Base-by-base conservation (phyloP, 768 basidiomycete species). In the Lactarius hengduanensis region DNA sequence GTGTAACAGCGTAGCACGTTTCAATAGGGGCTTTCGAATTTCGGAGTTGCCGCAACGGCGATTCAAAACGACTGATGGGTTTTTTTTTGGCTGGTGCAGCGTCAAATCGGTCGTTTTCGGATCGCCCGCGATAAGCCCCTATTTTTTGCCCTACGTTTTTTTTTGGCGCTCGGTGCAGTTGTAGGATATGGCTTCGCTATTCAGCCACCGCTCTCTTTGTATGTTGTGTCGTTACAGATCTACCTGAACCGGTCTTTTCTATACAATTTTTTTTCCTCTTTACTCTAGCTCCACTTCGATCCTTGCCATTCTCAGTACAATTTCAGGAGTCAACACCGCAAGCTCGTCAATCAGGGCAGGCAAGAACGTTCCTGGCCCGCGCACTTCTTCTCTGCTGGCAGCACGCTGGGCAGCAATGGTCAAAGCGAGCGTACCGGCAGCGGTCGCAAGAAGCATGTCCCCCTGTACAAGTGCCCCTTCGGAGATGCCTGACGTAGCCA, bases 371-470 rank as follows among this genome's bases (percentile, higher is more conserved):
- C 85, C 86, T 5, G 86, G 83, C 0, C 88, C 88, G 40, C 77
- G 78, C 22, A 89, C 87, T 63, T 85, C 84, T 0, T 73, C 40
- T 40, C 84, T 74, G 6, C 67, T 72, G 9, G 81, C 86, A 2
- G 89, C 89, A 3, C 79, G 69, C 74, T 90, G 86, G 4, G 86
- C 82, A 4, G 88, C 88, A 38, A 89, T 74, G 10, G 82, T 87
- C 65, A 87, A 76, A 0, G 83, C 84, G 45, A 88, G 75, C 0
- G 86, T 79, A 92, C 91, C 95, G 57, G 88, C 85, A 30, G 94
- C 78, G 0, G 94, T 84, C 1, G 84, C 94, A 15, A 85, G 69
- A 40, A 97, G 77, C 82, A 93, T 90, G 72, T 94, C 87, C 8
- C 92, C 92, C 55, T 79, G 78, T n/a, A 88, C 88, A 5, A 94